A percentile compares a stretch with the other conserved stretches of the same genome.
These are phyloP conservation scores for Chamaecrista fasciculata DNA, from an alignment of 306 rosid species.

Conservation along the genomic window DNA sequence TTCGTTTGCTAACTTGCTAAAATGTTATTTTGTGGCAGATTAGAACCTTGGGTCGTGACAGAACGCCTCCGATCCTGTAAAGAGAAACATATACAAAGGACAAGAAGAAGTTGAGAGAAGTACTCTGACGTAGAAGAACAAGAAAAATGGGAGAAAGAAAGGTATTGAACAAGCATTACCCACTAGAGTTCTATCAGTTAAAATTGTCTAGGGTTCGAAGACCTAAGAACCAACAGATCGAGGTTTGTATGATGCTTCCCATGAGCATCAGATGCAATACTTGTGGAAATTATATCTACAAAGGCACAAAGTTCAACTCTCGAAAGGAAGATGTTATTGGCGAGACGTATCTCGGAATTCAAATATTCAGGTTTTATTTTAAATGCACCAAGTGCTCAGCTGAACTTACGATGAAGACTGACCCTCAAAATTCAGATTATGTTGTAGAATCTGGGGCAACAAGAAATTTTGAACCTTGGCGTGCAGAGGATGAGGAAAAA, in stretches of 20 bases:
- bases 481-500: no score
- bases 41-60: no score
- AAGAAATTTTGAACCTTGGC: no score
- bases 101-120: not conserved
- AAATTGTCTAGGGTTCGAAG: slow-evolving; percentile 68
- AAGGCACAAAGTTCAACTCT: slow-evolving; percentile 50
- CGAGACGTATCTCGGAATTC: slow-evolving; percentile 86
- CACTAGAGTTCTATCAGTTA: slow-evolving; percentile 86
- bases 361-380: slow-evolving; percentile 80
- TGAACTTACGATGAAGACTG: slow-evolving; percentile 82
- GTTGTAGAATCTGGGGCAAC: no score
- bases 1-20: no score
- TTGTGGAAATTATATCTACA: no score
- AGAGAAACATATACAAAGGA: no score
- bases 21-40: no score
- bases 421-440: no score
- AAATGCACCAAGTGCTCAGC: slow-evolving; percentile 88
- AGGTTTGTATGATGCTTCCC: no score
- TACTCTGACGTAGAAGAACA: slow-evolving; percentile 11
- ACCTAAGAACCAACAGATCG: no score
- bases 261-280: no score
- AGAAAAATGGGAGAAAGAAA: slow-evolving; percentile 82
- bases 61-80: not conserved
- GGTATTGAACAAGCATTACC: slow-evolving; percentile 87
- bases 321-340: slow-evolving; percentile 48